Conservation (phyloP, 2,329 filamentous ascomycete genomes). For the Parastagonospora avenae region DNA sequence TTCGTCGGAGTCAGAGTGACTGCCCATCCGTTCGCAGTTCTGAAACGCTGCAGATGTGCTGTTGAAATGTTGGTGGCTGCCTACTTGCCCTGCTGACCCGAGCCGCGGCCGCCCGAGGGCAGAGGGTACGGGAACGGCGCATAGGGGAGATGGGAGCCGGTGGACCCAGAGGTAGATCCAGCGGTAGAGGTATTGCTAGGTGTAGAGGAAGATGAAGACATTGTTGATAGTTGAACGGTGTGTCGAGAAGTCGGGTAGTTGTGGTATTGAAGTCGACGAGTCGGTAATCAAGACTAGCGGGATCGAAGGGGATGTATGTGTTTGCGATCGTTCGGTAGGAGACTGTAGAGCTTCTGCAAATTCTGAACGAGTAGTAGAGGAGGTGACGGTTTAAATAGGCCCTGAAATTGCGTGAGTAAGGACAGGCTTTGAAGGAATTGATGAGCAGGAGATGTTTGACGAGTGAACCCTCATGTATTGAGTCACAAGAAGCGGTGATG, state of each 20-base stretch:
- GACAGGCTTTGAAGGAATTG: constrained; percentile 23
- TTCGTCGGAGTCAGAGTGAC: neutral
- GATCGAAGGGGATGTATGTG: constrained; percentile 5
- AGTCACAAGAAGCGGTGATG: too few relatives aligned
- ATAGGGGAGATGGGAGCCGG: constrained; percentile 40
- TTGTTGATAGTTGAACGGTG: constrained; percentile 15
- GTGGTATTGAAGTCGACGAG: constrained; percentile 7
- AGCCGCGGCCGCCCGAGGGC: constrained; percentile 34
- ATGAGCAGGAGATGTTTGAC: constrained; percentile 27
- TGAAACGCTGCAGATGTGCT: constrained; percentile 1
- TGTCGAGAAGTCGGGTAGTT: constrained; percentile 18
- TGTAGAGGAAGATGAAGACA: constrained; percentile 43
- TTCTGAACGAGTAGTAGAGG: constrained; percentile 10
- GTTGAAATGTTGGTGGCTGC: constrained; percentile 3
- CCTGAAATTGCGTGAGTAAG: constrained; percentile 11
- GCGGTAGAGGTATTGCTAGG: constrained; percentile 39
- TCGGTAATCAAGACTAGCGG: constrained; percentile 28
- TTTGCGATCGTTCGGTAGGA: constrained; percentile 18
- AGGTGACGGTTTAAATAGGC: constrained; percentile 7
- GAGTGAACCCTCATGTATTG: constrained; percentile 29
- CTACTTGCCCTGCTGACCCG: constrained; percentile 26
- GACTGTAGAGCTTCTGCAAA: constrained; percentile 27
- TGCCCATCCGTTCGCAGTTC: neutral
- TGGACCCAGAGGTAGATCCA: constrained; percentile 33
- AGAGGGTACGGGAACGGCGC: constrained; percentile 46